These are phyloP conservation scores for Thelephora ganbajun DNA, from an alignment of 768 basidiomycete genomes.

Conservation along the genomic window DNA sequence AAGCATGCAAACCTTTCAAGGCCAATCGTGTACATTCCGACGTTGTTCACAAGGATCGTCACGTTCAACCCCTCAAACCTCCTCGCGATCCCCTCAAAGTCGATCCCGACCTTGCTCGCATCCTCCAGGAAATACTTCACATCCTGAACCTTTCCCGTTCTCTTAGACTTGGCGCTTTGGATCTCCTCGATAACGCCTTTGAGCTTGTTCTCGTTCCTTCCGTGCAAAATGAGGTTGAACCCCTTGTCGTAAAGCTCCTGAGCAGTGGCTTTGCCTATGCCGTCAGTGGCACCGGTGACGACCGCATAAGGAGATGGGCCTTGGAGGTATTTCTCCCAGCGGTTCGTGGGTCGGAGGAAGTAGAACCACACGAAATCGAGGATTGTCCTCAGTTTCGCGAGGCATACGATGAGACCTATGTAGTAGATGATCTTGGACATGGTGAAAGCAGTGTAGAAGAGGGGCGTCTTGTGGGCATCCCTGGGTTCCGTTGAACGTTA, in stretches of 20 bases:
- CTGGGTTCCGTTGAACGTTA: too few species aligned
- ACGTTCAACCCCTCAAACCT: conserved; percentile 14
- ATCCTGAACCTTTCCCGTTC: conserved; percentile 3
- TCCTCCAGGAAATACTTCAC: conserved; percentile 15
- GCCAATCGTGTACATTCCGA: conserved; percentile 7
- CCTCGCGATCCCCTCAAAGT: conserved; percentile 10
- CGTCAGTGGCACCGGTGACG: conserved; percentile 16
- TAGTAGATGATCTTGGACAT: too few species aligned
- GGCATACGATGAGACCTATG: too few species aligned
- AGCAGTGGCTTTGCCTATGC: conserved; percentile 15
- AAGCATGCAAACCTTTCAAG: conserved; percentile 5
- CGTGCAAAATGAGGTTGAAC: conserved; percentile 18
- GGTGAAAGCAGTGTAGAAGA: too few species aligned
- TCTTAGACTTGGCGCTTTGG: neutral
- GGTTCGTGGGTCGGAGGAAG: conserved; percentile 8
- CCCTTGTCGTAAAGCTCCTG: conserved; percentile 13
- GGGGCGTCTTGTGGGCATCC: too few species aligned
- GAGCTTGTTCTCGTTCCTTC: conserved; percentile 14
- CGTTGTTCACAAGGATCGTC: conserved; percentile 15
- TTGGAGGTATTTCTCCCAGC: conserved; percentile 11
- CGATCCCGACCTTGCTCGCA: conserved; percentile 7
- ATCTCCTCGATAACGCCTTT: conserved; percentile 12
- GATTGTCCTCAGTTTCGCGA: neutral
- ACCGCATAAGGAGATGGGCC: conserved; percentile 13
- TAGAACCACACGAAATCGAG: conserved; percentile 12